phyloP scores from a whole-genome alignment of 1,284 basidiomycete genomes.

The Irpex sp. region DNA sequence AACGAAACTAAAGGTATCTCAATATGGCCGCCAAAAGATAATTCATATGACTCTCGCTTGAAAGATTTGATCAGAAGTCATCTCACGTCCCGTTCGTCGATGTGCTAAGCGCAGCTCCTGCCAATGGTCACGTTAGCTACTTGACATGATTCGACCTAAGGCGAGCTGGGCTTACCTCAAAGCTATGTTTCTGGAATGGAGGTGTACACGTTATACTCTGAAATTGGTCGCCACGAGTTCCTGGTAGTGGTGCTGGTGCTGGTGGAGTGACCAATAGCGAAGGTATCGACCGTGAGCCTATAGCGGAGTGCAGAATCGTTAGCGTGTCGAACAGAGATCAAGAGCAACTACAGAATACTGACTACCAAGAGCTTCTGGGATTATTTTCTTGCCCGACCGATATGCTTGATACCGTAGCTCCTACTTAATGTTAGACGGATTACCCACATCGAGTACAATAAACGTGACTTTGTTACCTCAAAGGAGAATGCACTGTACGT shows the following conservation, averaged over 20 bases:
- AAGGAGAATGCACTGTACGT: conserved; percentile 33
- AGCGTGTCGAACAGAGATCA: background rate
- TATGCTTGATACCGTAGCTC: conserved; percentile 25
- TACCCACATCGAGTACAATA: background rate
- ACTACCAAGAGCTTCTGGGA: conserved; percentile 13
- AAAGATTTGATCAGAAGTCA: conserved; percentile 25
- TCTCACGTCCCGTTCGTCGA: conserved; percentile 18
- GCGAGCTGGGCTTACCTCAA: conserved; percentile 19
- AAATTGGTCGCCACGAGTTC: conserved; percentile 14
- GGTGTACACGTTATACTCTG: conserved; percentile 22
- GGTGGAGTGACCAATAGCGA: background rate
- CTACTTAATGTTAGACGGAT: conserved; percentile 10
- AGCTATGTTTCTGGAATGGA: conserved; percentile 22
- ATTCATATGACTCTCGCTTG: conserved; percentile 2
- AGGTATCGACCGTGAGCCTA: background rate
- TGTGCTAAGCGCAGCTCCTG: conserved; percentile 27
- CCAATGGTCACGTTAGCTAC: background rate
- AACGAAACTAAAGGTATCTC: background rate
- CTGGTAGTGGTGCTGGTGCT: conserved; percentile 4
- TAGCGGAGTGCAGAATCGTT: background rate
- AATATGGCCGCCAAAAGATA: background rate
- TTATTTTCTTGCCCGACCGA: conserved; percentile 19
- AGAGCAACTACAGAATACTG: background rate
- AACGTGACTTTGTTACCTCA: conserved; percentile 31
- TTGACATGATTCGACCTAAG: background rate